Base-by-base conservation (phyloP, 345 rosid genomes). In the Sisymbrium altissimum region DNA sequence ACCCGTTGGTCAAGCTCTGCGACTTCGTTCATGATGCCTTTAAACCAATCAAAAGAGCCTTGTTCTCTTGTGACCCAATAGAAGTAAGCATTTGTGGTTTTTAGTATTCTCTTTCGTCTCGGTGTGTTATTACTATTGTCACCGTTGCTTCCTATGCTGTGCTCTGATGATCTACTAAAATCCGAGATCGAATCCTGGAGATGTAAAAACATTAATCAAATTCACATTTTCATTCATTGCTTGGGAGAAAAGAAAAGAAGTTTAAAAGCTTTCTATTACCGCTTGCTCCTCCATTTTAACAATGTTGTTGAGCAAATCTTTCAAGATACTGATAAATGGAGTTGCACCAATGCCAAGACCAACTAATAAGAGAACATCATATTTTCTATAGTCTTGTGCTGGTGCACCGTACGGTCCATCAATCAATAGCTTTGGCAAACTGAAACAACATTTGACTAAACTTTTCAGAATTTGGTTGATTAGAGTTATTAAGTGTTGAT, bases 381-480 rank as follows among this genome's bases (percentile, higher is more conserved):
- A 95, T 60, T 90, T 95, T 17, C 74, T 53, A 63, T 92, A 95
- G 68, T 95, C 99, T 84, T 95, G 96, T 56, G 99, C 99, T 0
- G 99, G 97, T 53, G 99, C 99, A 54, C 99, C 99, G 40, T 95
- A 95, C 2, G 99, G 98, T 18, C 98, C 99, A 70, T 95, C 99
- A 65, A 95, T 95, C 35, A 80, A 68, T 74, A 95, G 98, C 90
- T 89, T 95, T 46, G 99, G 99, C 86, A 92, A 78, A 74, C 99
- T 95, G 86, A 71, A 54, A 70, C 39, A 65, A 55, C 36, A 63
- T 76, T 38, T 39, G 6, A 17, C 36, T 0, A 63, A 68, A 15
- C 66, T 69, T 62, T 70, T 32, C 1, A 43, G 57, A 4, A 45
- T n/a, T 65, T 36, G 66, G 5, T 30, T 76, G 0, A 18, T 6